Conservation (phyloP, 371 early-diverging fungal genomes). For the Batkoa obscura region DNA sequence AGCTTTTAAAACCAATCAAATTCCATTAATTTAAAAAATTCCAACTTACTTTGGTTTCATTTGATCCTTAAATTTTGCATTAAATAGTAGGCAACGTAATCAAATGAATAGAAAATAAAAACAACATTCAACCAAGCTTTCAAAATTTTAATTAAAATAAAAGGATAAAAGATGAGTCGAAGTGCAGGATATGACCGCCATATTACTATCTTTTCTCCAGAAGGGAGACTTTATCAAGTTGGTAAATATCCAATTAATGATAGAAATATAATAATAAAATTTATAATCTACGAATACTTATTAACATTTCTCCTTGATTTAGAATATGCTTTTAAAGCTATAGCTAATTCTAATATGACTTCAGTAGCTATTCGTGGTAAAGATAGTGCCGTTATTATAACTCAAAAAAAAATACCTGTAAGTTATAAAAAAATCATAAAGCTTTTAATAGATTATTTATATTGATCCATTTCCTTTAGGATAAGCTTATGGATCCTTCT, state of each 20-base stretch:
- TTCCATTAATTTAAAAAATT: too few species aligned
- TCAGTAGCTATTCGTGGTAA: slow-evolving; percentile 89
- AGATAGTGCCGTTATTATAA: slow-evolving; percentile 79
- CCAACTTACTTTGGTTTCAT: too few species aligned
- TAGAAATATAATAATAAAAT: too few species aligned
- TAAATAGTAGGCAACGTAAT: too few species aligned
- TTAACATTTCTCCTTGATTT: slow-evolving; percentile 5
- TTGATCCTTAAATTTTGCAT: too few species aligned
- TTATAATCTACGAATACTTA: background rate
- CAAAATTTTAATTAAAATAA: too few species aligned
- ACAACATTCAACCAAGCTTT: too few species aligned
- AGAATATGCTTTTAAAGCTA: slow-evolving; percentile 99
- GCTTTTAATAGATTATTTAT: background rate
- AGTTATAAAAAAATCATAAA: slow-evolving; percentile 9
- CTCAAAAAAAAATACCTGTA: slow-evolving; percentile 94
- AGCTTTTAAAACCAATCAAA: too few species aligned
- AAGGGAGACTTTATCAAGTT: slow-evolving; percentile 97
- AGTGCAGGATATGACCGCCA: slow-evolving; percentile 92
- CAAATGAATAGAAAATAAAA: too few species aligned
- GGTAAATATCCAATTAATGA: slow-evolving; percentile 38
- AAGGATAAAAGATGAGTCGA: slow-evolving; percentile 35
- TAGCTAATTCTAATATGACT: slow-evolving; percentile 84
- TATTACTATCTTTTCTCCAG: slow-evolving; percentile 97
- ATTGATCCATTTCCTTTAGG: slow-evolving; percentile 25
- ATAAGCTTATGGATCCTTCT: slow-evolving; percentile 88